Base-by-base conservation (phyloP, 1,284 basidiomycete genomes). In the Ceratobasidium papillatum region DNA sequence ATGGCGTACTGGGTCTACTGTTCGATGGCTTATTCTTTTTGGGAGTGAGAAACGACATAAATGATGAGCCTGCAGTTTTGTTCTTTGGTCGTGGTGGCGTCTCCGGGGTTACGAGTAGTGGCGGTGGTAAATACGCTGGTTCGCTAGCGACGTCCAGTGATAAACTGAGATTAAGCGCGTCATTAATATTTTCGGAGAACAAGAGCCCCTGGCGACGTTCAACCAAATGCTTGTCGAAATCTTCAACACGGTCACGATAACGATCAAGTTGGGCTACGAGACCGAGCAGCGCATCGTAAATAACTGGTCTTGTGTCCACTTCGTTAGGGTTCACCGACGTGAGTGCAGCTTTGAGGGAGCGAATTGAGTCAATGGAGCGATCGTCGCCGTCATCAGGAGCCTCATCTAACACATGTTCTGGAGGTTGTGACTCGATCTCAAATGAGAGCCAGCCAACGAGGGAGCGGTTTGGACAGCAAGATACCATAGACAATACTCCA, bases 181-280 rank as follows among this genome's bases (percentile, higher is more conserved):
- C 97, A 22, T 91, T 94, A 38, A 98, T 83, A 80, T 97, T 96
- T 82, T 98, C 96, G 0, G 93, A 93, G 82, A 97, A 98, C 30
- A 98, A 84, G 22, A 99, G 84, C 1, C 96, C 96, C 80, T 93
- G 91, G 45, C 97, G 86, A 34, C 97, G 89, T 82, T 99, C 95
- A 0, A 89, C 82, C 1, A 99, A 87, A 79, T 90, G 93, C 78
- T 87, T 87, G 83, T 98, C 95, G 81, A 99, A 98, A 61, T 91
- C 85, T 17, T 91, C 86, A 22, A 96, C 88, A 19, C 87, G 82
- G 66, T 88, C 86, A 19, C 94, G 89, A 81, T 95, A 96, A 52
- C 88, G 87, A 78, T 93, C 92, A 2, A 96, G 86, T 79, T 95
- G 93, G 9, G 87, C 86, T 43, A 94, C 89, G 8, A 96, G 87